Conservation (phyloP, 2,329 filamentous ascomycete species). For the Tympanopsis confertula region DNA sequence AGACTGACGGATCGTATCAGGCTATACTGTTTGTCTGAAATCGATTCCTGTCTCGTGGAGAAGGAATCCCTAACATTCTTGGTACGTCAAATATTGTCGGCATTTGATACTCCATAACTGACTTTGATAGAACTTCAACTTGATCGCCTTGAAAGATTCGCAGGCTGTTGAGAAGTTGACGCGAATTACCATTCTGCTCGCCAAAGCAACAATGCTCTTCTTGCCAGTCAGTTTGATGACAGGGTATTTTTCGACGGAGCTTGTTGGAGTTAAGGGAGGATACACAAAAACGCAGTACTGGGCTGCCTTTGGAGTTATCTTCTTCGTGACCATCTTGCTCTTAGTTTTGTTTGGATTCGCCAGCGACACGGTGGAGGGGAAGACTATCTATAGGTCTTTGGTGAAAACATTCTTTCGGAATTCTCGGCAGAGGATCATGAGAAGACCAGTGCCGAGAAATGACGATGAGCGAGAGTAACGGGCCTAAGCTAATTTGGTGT, state of each 20-base stretch:
- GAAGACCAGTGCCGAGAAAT: too few relatives aligned
- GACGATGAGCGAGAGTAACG: too few relatives aligned
- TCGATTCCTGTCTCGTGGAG: not conserved
- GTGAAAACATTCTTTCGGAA: not conserved
- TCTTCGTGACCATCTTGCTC: not conserved
- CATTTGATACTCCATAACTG: not conserved
- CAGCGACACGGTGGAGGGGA: not conserved
- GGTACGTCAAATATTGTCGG: not conserved
- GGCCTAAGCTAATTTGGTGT: too few relatives aligned
- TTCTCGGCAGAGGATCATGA: too few relatives aligned
- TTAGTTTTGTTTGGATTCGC: not conserved
- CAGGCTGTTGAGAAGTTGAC: constrained; percentile 1
- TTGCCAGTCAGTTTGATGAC: constrained; percentile 1
- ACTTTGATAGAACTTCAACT: not conserved
- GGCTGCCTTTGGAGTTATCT: not conserved
- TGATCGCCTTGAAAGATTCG: constrained; percentile 1
- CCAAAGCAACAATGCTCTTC: not conserved
- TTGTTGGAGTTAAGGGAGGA: not conserved
- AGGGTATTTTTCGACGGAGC: not conserved
- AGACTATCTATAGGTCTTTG: not conserved
- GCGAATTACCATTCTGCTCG: not conserved
- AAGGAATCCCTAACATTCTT: constrained; percentile 1
- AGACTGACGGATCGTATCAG: not conserved
- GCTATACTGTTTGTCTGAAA: not conserved
- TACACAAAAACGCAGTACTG: not conserved